A percentile compares a stretch with the other conserved stretches of the same genome.
Conservation (phyloP, 768 basidiomycete genomes). For the Tricholomella constricta region DNA sequence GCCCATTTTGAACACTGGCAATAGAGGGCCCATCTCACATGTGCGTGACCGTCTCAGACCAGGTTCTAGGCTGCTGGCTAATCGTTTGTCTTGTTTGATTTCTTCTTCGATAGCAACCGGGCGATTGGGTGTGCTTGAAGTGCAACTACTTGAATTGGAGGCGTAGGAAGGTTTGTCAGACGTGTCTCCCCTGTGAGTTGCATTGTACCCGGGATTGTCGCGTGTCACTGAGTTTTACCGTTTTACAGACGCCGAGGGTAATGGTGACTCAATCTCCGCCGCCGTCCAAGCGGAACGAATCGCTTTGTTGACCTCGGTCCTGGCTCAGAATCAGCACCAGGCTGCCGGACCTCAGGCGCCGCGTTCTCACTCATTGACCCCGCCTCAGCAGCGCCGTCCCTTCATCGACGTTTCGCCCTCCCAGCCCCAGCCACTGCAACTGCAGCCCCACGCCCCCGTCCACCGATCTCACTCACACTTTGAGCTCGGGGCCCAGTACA, state of each 20-base stretch:
- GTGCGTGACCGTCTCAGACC: slow-evolving; percentile 44
- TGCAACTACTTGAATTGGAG: slow-evolving; percentile 91
- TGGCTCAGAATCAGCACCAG: slow-evolving; percentile 52
- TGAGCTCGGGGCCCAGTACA: slow-evolving; percentile 48
- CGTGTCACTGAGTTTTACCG: slow-evolving; percentile 8
- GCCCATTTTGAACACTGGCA: slow-evolving; percentile 87
- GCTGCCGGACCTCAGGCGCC: slow-evolving; percentile 19
- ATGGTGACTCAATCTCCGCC: slow-evolving; percentile 83
- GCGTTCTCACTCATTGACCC: slow-evolving; percentile 49
- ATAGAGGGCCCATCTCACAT: slow-evolving; percentile 85
- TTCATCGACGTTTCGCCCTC: slow-evolving; percentile 40
- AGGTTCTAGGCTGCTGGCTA: not conserved
- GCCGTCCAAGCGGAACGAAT: slow-evolving; percentile 87
- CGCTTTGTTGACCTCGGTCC: slow-evolving; percentile 73
- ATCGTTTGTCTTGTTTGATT: slow-evolving; percentile 8
- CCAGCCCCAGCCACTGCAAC: slow-evolving; percentile 24
- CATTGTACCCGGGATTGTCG: slow-evolving; percentile 5
- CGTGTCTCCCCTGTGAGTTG: slow-evolving; percentile 77
- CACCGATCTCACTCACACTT: slow-evolving; percentile 57
- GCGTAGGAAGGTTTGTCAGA: slow-evolving; percentile 86
- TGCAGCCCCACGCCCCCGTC: slow-evolving; percentile 34
- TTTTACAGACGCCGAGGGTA: slow-evolving; percentile 76
- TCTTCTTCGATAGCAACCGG: slow-evolving; percentile 53
- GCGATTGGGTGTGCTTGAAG: slow-evolving; percentile 81
- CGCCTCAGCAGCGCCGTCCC: slow-evolving; percentile 42